These are phyloP conservation scores for Zizania palustris DNA, from an alignment of 202 grass and related monocot genomes.

Conservation along the genomic window DNA sequence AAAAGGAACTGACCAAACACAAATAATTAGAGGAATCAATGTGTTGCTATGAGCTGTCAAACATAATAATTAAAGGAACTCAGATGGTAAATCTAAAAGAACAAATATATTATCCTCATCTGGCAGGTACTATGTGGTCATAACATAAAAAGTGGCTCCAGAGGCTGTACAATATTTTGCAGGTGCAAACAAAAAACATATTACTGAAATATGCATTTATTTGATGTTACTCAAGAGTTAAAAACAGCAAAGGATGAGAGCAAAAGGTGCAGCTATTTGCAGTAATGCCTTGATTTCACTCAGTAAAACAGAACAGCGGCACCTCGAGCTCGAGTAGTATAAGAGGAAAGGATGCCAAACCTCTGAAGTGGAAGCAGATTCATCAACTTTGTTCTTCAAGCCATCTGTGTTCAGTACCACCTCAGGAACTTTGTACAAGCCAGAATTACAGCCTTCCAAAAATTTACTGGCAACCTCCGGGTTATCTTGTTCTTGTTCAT, in stretches of 20 bases:
- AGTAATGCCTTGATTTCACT: conserved; percentile 30
- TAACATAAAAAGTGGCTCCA: background rate
- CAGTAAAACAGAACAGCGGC: background rate
- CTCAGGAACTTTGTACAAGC: conserved; percentile 16
- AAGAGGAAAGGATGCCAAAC: conserved; percentile 34
- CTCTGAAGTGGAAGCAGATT: conserved; percentile 38
- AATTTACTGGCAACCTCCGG: conserved; percentile 23
- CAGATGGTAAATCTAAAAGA: background rate
- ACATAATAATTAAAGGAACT: conserved; percentile 14
- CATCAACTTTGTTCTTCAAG: conserved; percentile 16
- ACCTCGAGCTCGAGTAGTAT: background rate
- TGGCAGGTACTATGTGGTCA: background rate
- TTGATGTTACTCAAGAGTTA: conserved; percentile 15
- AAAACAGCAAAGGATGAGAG: conserved; percentile 25
- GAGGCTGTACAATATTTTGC: conserved; percentile 16
- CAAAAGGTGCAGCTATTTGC: conserved; percentile 16
- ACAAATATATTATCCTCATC: background rate
- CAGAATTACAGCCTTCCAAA: conserved; percentile 34
- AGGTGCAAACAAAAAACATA: conserved; percentile 7
- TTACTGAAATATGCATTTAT: conserved; percentile 1
- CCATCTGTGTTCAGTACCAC: conserved; percentile 40
- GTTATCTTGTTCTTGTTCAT: conserved; percentile 32
- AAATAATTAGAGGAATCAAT: background rate
- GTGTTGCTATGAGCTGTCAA: conserved; percentile 6
- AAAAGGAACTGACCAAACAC: background rate